A percentile compares a stretch with the other conserved stretches of the same genome.
Evolutionary conservation across 306 rosid species (phyloP).

Genomic region (Bauhinia variegata): DNA sequence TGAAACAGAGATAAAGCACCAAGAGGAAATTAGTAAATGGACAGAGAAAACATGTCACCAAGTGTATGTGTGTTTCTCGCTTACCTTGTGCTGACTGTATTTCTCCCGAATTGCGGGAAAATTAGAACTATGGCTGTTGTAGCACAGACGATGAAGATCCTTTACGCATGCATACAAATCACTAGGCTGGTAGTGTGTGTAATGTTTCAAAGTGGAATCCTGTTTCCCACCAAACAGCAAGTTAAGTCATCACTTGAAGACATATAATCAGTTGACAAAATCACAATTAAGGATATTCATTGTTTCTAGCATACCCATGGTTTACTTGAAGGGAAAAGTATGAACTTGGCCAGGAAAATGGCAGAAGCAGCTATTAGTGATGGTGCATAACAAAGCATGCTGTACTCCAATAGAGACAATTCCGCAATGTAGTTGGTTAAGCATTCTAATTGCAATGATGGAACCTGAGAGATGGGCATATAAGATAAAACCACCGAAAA

Average conservation of each 20-base stretch:
- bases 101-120: slow-evolving; percentile 62
- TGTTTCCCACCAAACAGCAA: slow-evolving; percentile 30
- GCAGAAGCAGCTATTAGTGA: slow-evolving; percentile 86
- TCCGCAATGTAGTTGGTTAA: slow-evolving; percentile 85
- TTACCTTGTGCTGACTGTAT: slow-evolving; percentile 68
- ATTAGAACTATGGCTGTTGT: slow-evolving; percentile 42
- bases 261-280: not conserved
- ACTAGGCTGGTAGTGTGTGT: slow-evolving; percentile 52
- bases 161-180: slow-evolving; percentile 48
- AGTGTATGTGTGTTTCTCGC: not conserved
- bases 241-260: slow-evolving; percentile 6
- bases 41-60: not conserved
- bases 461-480: slow-evolving; percentile 37
- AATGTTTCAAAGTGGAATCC: slow-evolving; percentile 63
- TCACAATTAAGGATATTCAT: not conserved
- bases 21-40: not conserved
- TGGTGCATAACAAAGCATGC: slow-evolving; percentile 82
- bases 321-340: slow-evolving; percentile 66
- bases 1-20: not conserved
- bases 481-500: no score
- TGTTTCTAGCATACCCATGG: slow-evolving; percentile 71
- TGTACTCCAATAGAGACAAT: slow-evolving; percentile 83
- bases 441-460: slow-evolving; percentile 86
- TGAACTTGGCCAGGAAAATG: slow-evolving; percentile 76
- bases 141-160: slow-evolving; percentile 58